Percentiles rank a stretch among this genome's conserved stretches.
These are phyloP conservation scores for Mycena galericulata DNA, from an alignment of 768 basidiomycete genomes.

Conservation along the genomic window DNA sequence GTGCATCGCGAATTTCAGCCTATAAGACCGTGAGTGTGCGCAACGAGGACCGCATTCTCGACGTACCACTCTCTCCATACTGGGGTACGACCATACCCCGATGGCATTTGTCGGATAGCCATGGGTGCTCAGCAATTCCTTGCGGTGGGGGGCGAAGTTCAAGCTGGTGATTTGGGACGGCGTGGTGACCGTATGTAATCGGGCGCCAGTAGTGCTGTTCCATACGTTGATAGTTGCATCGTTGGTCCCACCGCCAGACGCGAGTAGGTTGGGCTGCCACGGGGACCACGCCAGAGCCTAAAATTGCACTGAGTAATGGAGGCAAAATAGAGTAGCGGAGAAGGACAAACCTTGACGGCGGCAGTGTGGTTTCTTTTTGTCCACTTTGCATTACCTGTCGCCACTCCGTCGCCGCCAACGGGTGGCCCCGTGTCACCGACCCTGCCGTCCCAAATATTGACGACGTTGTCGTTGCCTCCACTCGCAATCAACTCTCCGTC, in stretches of 20 bases:
- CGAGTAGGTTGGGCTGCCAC: conserved; percentile 92
- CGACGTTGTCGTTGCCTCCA: conserved; percentile 97
- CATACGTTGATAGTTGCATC: conserved; percentile 93
- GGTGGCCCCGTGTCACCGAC: conserved; percentile 60
- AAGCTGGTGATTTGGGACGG: conserved; percentile 94
- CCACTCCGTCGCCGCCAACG: conserved; percentile 49
- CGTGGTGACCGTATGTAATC: conserved; percentile 87
- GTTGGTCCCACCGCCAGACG: conserved; percentile 94
- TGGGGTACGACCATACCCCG: conserved; percentile 89
- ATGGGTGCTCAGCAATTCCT: conserved; percentile 93
- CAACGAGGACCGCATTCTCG: too few species aligned
- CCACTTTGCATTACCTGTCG: conserved; percentile 82
- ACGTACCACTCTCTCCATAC: conserved; percentile 71
- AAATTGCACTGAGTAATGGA: conserved; percentile 6
- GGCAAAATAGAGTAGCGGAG: background rate
- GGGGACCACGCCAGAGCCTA: conserved; percentile 98
- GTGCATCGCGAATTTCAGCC: conserved; percentile 89
- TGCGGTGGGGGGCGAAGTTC: conserved; percentile 87
- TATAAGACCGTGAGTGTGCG: background rate
- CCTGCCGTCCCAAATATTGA: conserved; percentile 96
- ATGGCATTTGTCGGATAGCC: conserved; percentile 92
- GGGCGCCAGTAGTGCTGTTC: conserved; percentile 93
- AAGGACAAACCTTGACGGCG: conserved; percentile 76
- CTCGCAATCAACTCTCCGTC: conserved; percentile 94
- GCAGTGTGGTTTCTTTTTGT: conserved; percentile 93